These are phyloP conservation scores for Carex littledalei DNA, from an alignment of 176 grass and related monocot genomes.

Conservation along the genomic window DNA sequence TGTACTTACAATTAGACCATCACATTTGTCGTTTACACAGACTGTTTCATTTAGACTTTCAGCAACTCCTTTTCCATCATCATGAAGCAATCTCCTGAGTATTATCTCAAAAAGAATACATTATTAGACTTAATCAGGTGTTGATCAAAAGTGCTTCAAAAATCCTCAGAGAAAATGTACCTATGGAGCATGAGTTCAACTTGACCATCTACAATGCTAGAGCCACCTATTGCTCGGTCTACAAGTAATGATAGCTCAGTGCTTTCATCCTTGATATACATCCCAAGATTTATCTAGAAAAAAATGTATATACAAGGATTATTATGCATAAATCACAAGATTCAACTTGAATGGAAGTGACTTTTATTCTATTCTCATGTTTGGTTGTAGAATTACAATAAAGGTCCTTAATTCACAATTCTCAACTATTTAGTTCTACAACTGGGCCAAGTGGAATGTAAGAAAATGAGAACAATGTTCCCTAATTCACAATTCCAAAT, in stretches of 20 bases:
- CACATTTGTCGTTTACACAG: slow-evolving; percentile 35
- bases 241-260: slow-evolving; percentile 47
- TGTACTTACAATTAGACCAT: slow-evolving; percentile 40
- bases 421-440: neutral
- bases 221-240: slow-evolving; percentile 43
- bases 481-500: neutral
- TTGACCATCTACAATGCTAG: slow-evolving; percentile 47
- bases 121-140: neutral
- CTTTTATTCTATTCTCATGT: neutral
- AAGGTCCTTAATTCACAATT: neutral
- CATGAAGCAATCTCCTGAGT: slow-evolving; percentile 47
- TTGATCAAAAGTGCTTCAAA: neutral
- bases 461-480: neutral
- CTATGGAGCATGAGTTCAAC: slow-evolving; percentile 51
- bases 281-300: slow-evolving; percentile 42
- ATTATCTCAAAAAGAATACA: slow-evolving; percentile 12
- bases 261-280: slow-evolving; percentile 31
- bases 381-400: neutral
- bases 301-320: neutral
- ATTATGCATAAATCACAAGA: neutral
- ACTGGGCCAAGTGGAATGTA: neutral
- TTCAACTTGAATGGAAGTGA: neutral
- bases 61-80: slow-evolving; percentile 49
- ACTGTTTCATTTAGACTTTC: slow-evolving; percentile 42
- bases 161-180: neutral